Base-by-base conservation (phyloP, 352 stramenopile genomes). In the Phytophthora rubi region DNA sequence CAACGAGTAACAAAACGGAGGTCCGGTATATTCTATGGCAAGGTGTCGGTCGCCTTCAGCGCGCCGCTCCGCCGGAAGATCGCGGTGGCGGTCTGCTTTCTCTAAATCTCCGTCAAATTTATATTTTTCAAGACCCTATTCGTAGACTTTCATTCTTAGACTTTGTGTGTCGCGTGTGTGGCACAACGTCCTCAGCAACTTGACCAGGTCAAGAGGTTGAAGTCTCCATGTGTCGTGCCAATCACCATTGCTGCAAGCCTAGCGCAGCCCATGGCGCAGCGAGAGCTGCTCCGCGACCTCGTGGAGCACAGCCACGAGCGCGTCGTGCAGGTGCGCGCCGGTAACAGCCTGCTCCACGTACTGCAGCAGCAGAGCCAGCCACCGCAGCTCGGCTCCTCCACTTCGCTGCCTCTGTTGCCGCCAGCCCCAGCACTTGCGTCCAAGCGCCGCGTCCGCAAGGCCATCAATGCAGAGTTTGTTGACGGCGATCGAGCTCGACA, bases 271-370 rank as follows among this genome's bases (percentile, higher is more conserved):
- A 76, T 70, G 32, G 66, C 68, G 42, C 81, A 84, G 44, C 86
- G 79, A 67, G 73, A 79, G 45, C 68, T 90, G 21, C 77, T 90
- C 47, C 84, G 82, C 59, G 79, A 82, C 21, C 73, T 92, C 23
- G 70, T 92, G n/a, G 77, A 90, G 53, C 73, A 82, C 62, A 92
- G 84, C 26, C 71, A 71, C 45, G 79, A 89, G 44, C 80, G 84
- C 32, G 77, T 90, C 9, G 68, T 77, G 47, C 81, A 88, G 53
- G 81, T 88, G 51, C 81, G 82, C 2, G 80, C 84, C 0, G 84
- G 84, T 6, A 79, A 80, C 57, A 82, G 73, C 37, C 71, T 91
- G 8, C 37, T 73, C 6, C 61, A 76, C 18, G 77, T 88, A 18
- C 61, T 88, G 49, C 62, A 81, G 23, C 51, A 66, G 32, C 49